Percentiles rank a stretch among this genome's conserved stretches.
phyloP scores from a whole-genome alignment of 2,329 filamentous ascomycete species.

The Onygenales sp. region DNA sequence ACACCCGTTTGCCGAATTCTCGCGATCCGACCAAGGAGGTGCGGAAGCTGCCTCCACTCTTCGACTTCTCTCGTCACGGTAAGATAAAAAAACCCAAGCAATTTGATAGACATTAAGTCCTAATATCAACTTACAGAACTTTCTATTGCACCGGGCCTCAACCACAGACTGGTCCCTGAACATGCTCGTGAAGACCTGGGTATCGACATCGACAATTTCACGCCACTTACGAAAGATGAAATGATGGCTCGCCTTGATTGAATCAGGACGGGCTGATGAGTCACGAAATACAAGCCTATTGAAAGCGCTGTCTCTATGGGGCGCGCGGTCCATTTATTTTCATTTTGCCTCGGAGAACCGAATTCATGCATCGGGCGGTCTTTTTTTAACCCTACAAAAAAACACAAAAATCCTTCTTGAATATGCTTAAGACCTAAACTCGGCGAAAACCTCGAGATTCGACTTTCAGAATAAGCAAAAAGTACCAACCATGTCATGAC shows the following conservation, averaged over 20 bases:
- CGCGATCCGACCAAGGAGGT: conserved; percentile 72
- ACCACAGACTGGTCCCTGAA: conserved; percentile 74
- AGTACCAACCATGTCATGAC: conserved; percentile 18
- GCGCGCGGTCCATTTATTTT: conserved; percentile 11
- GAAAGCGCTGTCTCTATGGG: conserved; percentile 24
- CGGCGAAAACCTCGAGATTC: conserved; percentile 17
- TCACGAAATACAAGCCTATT: conserved; percentile 30
- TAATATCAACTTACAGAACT: conserved; percentile 54
- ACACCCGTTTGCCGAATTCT: conserved; percentile 84
- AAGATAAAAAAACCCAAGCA: conserved; percentile 26
- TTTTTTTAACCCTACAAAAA: conserved; percentile 19
- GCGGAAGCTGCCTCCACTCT: conserved; percentile 76
- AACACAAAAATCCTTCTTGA: conserved; percentile 11
- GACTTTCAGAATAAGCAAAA: conserved; percentile 15
- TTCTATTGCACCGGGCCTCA: conserved; percentile 85
- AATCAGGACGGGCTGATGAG: conserved; percentile 33
- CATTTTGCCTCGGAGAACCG: conserved; percentile 17
- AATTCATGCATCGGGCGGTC: conserved; percentile 24
- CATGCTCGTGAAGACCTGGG: conserved; percentile 73
- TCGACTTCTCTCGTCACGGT: conserved; percentile 94
- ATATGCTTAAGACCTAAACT: conserved; percentile 20
- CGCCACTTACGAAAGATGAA: conserved; percentile 80
- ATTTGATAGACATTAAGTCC: not conserved
- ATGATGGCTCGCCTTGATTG: conserved; percentile 98
- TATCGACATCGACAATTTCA: conserved; percentile 89